Base-by-base conservation (phyloP, 257 asterid genomes). In the Galeopsis tetrahit region DNA sequence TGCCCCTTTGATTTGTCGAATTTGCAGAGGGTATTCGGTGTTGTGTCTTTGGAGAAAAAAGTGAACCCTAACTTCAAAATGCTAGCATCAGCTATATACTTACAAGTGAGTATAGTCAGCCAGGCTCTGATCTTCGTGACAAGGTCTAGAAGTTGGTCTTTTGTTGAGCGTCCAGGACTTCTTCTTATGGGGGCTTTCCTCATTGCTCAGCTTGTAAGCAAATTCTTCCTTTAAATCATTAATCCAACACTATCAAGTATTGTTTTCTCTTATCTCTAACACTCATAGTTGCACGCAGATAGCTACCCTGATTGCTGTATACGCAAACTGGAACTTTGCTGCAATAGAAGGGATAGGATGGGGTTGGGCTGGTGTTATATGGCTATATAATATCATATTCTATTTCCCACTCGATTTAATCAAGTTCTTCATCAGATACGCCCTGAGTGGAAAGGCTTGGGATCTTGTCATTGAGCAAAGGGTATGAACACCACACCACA, bases 381-480 rank as follows among this genome's bases (percentile, higher is more conserved):
- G 88, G 88, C 81, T 81, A 2, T 84, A 79, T 21, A 84, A 82
- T 14, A 71, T 84, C 32, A 65, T 84, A 21, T 81, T 82, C 70
- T 84, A 81, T 48, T 36, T 84, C 81, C 90, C 90, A 2, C 90
- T 85, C 38, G 90, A 85, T 66, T 9, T 79, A 34, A 77, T 85
- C 80, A 85, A 85, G 74, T 85, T 85, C 80, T 71, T 77, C 82
- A 85, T 73, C 75, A 72, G 90, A 62, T 85, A 85, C 52, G 87
- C 77, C n/a, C 60, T 83, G 66, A 85, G 87, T 66, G 90, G 90
- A 72, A 85, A 35, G 79, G 90, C 90, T 49, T 85, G 90, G 90
- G 84, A 85, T 66, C 90, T 85, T 28, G 88, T 85, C 64, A 56
- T 85, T 46, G 90, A 85, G 80, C 90, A 81, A 74, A 81, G 88